Percentiles rank a stretch among this genome's conserved stretches.
Evolutionary conservation across 2,329 filamentous ascomycete species (phyloP).

Genomic region (Penicillium vulpinum): DNA sequence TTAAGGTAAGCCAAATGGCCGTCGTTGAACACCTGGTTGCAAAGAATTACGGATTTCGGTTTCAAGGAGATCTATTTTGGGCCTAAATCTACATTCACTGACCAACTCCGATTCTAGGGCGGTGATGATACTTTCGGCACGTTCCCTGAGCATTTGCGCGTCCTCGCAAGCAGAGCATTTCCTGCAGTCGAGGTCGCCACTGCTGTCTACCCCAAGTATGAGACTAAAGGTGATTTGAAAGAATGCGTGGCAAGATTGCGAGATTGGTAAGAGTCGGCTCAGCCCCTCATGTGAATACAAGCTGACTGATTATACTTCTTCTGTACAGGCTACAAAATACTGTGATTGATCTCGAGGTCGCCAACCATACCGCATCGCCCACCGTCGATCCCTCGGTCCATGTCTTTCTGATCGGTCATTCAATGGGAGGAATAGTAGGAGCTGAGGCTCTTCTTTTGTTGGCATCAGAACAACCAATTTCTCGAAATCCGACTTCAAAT

Average conservation of each 20-base stretch:
- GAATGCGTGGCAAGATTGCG: conserved; percentile 48
- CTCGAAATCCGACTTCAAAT: conserved; percentile 32
- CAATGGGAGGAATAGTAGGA: conserved; percentile 91
- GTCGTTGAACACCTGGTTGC: not conserved
- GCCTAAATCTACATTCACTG: not conserved
- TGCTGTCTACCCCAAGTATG: conserved; percentile 52
- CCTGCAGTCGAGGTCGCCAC: conserved; percentile 44
- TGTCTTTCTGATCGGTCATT: conserved; percentile 80
- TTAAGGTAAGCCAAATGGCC: conserved; percentile 40
- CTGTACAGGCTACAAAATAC: conserved; percentile 73
- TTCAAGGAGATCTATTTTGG: not conserved
- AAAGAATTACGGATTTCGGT: not conserved
- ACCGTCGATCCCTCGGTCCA: conserved; percentile 83
- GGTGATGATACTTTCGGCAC: conserved; percentile 51
- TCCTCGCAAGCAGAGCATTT: conserved; percentile 44
- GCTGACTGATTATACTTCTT: not conserved
- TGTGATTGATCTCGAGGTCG: conserved; percentile 92
- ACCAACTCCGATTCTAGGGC: conserved; percentile 36
- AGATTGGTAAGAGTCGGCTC: conserved; percentile 44
- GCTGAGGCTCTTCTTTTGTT: conserved; percentile 82
- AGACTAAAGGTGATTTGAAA: conserved; percentile 50
- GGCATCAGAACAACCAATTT: conserved; percentile 61
- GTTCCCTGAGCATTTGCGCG: conserved; percentile 48
- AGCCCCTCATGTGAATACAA: not conserved
- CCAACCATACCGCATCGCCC: conserved; percentile 73